Conservation (phyloP, 23 red algal species). For the Agarophyton chilense region DNA sequence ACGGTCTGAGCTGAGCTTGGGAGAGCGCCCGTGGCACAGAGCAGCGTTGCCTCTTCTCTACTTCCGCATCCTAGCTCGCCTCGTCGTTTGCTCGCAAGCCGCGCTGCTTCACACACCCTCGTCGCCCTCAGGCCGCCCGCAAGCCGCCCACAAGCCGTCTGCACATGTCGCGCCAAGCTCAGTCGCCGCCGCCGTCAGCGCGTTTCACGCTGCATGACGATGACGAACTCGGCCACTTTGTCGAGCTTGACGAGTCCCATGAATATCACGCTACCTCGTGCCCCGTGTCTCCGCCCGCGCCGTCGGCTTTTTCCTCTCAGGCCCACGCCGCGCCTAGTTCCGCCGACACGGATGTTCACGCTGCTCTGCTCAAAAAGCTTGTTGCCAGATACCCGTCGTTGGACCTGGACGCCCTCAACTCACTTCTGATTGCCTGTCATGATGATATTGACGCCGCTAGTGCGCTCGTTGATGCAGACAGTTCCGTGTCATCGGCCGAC, state of each 20-base stretch:
- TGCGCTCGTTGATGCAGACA: background rate
- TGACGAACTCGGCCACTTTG: background rate
- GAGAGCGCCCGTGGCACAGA: too few species aligned
- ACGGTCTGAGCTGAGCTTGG: too few species aligned
- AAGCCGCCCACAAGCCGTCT: background rate
- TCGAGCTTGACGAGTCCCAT: slow-evolving; percentile 10
- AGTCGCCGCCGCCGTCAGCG: background rate
- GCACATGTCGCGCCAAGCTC: slow-evolving; percentile 4
- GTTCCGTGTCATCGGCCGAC: background rate
- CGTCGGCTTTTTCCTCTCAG: background rate
- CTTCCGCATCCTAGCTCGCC: too few species aligned
- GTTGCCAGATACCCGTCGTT: slow-evolving; percentile 19
- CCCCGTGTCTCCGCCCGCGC: background rate
- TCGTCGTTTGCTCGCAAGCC: too few species aligned
- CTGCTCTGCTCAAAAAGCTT: background rate
- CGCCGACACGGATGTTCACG: background rate
- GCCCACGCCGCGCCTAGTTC: background rate
- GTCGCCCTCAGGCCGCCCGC: too few species aligned
- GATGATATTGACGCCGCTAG: slow-evolving; percentile 25
- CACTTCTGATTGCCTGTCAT: background rate
- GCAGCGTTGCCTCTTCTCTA: too few species aligned
- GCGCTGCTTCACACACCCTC: too few species aligned
- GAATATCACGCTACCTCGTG: background rate
- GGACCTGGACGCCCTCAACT: background rate
- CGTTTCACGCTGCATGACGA: slow-evolving; percentile 30